These are phyloP conservation scores for Kluyveromyces lactis DNA, from an alignment of 805 yeast species.

Conservation along the genomic window DNA sequence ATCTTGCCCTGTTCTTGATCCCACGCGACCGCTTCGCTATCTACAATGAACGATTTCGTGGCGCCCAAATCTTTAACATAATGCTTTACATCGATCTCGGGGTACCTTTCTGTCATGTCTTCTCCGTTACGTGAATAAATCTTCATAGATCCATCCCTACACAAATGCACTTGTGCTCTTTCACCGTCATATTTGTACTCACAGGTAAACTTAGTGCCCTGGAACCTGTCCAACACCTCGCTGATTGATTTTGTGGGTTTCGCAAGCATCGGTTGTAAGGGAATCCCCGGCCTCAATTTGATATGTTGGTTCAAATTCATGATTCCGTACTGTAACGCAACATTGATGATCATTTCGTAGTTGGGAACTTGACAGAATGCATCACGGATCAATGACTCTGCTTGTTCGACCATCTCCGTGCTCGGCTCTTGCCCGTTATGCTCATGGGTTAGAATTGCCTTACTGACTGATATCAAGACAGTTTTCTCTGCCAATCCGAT, in stretches of 20 bases:
- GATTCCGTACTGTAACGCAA: slow-evolving; percentile 62
- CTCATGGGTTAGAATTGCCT: slow-evolving; percentile 68
- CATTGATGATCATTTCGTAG: slow-evolving; percentile 67
- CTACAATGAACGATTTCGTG: slow-evolving; percentile 62
- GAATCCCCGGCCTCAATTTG: slow-evolving; percentile 82
- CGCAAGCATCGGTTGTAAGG: slow-evolving; percentile 96
- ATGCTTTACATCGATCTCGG: slow-evolving; percentile 72
- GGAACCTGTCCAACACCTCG: slow-evolving; percentile 87
- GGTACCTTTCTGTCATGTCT: slow-evolving; percentile 93
- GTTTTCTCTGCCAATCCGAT: slow-evolving; percentile 94
- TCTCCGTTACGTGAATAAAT: slow-evolving; percentile 93
- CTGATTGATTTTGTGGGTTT: slow-evolving; percentile 91
- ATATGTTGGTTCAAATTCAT: slow-evolving; percentile 56
- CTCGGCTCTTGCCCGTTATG: slow-evolving; percentile 28
- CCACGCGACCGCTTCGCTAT: slow-evolving; percentile 98
- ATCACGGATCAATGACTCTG: slow-evolving; percentile 74
- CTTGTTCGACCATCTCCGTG: slow-evolving; percentile 43
- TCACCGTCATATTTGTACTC: slow-evolving; percentile 98
- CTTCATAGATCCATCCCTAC: slow-evolving; percentile 54
- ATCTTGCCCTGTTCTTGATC: slow-evolving; percentile 70
- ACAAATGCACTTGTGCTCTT: slow-evolving; percentile 85
- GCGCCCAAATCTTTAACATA: slow-evolving; percentile 34
- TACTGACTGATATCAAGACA: slow-evolving; percentile 74
- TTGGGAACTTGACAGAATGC: slow-evolving; percentile 89
- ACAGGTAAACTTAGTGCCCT: slow-evolving; percentile 79